Conservation (phyloP, 2,329 filamentous ascomycete species). For the Colletotrichum sp. region DNA sequence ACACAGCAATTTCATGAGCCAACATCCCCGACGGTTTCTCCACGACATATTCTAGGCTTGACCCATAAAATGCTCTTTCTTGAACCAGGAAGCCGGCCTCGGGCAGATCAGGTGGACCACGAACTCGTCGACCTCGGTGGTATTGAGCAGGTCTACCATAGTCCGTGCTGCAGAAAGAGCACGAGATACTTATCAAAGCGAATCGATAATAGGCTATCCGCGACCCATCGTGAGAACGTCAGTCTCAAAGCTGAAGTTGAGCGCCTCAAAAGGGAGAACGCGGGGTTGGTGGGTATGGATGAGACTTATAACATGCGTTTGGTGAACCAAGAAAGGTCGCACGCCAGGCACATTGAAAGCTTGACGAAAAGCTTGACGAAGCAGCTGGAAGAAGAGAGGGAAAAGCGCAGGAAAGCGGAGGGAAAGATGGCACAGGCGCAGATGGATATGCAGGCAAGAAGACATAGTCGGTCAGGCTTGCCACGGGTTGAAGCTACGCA, state of each 20-base stretch:
- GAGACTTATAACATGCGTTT: slow-evolving; percentile 43
- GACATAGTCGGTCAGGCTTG: not conserved
- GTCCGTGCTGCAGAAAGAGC: slow-evolving; percentile 45
- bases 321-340: slow-evolving; percentile 37
- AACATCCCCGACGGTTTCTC: slow-evolving; percentile 41
- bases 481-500: slow-evolving; percentile 19
- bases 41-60: slow-evolving; percentile 44
- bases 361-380: slow-evolving; percentile 38
- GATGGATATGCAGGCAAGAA: slow-evolving; percentile 21
- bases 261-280: slow-evolving; percentile 34
- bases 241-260: slow-evolving; percentile 37
- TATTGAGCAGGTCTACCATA: slow-evolving; percentile 52
- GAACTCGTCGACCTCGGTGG: slow-evolving; percentile 50
- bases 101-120: slow-evolving; percentile 40
- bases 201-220: slow-evolving; percentile 39
- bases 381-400: slow-evolving; percentile 39
- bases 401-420: slow-evolving; percentile 33
- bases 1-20: slow-evolving; percentile 40
- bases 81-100: slow-evolving; percentile 34
- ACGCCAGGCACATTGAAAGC: slow-evolving; percentile 34
- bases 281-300: slow-evolving; percentile 41
- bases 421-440: slow-evolving; percentile 24
- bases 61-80: slow-evolving; percentile 38
- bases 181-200: slow-evolving; percentile 37
- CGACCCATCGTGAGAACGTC: slow-evolving; percentile 12